Percentiles rank a stretch among this genome's conserved stretches.
Conservation (phyloP, 257 asterid genomes). For the Rhazya stricta region DNA sequence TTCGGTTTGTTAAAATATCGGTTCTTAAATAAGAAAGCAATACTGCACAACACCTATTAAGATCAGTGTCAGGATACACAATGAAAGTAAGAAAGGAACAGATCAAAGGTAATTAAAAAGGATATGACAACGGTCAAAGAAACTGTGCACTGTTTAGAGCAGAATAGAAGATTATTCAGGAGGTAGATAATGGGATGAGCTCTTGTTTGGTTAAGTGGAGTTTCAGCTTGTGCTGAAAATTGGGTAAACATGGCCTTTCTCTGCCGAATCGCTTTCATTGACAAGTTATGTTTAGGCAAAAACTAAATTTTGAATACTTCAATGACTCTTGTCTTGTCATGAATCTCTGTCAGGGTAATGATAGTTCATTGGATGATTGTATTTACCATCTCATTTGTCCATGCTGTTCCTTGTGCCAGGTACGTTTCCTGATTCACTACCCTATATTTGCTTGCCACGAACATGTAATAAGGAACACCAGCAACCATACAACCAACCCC, state of each 20-base stretch:
- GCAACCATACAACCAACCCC: background rate
- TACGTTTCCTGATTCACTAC: constrained; percentile 23
- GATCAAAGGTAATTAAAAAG: background rate
- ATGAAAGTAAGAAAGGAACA: background rate
- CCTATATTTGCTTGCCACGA: background rate
- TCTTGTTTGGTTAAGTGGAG: background rate
- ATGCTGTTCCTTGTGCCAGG: constrained; percentile 90
- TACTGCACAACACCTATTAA: background rate
- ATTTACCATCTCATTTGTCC: constrained; percentile 83
- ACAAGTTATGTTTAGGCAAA: background rate
- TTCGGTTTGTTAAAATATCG: background rate
- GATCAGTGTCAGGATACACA: background rate
- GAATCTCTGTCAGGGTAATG: constrained; percentile 59
- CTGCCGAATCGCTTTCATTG: background rate
- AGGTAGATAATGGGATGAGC: background rate
- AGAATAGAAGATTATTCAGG: background rate
- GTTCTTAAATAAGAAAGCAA: background rate
- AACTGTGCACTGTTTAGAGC: background rate
- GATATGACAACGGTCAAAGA: background rate
- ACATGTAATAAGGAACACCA: background rate
- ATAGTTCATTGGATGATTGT: constrained; percentile 67
- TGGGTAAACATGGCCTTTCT: background rate
- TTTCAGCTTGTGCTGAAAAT: background rate
- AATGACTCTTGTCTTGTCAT: background rate
- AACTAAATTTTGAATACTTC: background rate